Evolutionary conservation across 2,329 filamentous ascomycete species (phyloP).

Genomic region (Dactylellina haptotyla): DNA sequence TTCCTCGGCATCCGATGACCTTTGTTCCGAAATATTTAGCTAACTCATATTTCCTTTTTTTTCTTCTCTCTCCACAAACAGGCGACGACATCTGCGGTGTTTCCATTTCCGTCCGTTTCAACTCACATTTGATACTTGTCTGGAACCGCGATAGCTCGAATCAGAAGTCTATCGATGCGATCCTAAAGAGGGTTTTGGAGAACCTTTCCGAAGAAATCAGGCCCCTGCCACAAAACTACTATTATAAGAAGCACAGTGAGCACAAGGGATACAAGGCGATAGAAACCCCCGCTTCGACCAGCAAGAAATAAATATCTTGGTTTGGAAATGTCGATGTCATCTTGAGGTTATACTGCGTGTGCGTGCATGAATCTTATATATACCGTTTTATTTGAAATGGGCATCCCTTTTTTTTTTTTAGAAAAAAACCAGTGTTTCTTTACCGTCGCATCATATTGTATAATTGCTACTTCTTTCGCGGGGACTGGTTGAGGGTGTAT

Average conservation of each 20-base stretch:
- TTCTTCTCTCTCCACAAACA: constrained; percentile 61
- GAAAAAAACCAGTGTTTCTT: not conserved
- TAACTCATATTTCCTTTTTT: not conserved
- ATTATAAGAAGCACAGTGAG: constrained; percentile 89
- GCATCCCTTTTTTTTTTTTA: not conserved
- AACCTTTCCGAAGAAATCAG: constrained; percentile 77
- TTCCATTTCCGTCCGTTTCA: constrained; percentile 86
- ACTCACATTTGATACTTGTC: constrained; percentile 84
- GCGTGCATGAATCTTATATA: not conserved
- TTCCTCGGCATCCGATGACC: too few species aligned
- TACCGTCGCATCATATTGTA: constrained; percentile 7
- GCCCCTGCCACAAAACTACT: constrained; percentile 71
- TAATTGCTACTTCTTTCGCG: not conserved
- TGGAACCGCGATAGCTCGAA: constrained; percentile 92
- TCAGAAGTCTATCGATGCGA: constrained; percentile 77
- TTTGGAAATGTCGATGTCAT: too few species aligned
- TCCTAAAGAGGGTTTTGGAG: constrained; percentile 77
- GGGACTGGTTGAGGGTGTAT: not conserved
- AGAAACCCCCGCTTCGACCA: constrained; percentile 13
- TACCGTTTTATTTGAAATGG: not conserved
- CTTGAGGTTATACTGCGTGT: too few species aligned
- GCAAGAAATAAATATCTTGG: constrained; percentile 9
- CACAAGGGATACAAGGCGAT: constrained; percentile 78
- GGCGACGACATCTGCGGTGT: constrained; percentile 90
- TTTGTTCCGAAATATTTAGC: constrained; percentile 58